A percentile compares a stretch with the other conserved stretches of the same genome.
Conservation (phyloP, 1,284 basidiomycete species). For the Lentinula novae-zelandiae region DNA sequence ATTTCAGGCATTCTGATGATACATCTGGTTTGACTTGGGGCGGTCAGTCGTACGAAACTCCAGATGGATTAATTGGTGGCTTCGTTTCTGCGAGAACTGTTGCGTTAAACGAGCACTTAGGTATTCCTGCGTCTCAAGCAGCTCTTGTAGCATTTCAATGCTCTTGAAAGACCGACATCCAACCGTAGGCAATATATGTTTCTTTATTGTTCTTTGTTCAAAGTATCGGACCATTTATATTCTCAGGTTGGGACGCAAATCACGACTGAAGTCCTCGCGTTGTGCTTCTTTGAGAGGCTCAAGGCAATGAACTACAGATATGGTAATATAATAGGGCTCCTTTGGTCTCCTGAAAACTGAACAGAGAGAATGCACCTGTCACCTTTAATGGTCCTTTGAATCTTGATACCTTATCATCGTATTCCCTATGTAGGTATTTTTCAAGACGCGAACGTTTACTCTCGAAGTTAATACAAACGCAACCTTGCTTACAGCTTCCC, state of each 20-base stretch:
- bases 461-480: no score
- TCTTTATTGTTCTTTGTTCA: not conserved
- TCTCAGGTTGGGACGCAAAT: no score
- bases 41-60: constrained; percentile 62
- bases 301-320: not conserved
- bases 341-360: no score
- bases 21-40: constrained; percentile 55
- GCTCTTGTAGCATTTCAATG: not conserved
- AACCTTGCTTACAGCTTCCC: no score
- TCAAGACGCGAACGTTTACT: no score
- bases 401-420: no score
- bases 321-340: no score
- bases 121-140: constrained; percentile 2
- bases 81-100: constrained; percentile 29
- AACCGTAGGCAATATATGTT: not conserved
- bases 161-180: not conserved
- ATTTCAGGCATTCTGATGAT: constrained; percentile 50
- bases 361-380: no score
- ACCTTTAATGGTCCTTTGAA: no score
- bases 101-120: constrained; percentile 4
- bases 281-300: not conserved
- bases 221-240: no score
- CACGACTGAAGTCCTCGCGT: no score
- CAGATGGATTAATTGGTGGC: constrained; percentile 43
- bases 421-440: no score